Base-by-base conservation (phyloP, 1,284 basidiomycete genomes). In the Apiotrichum gracile region DNA sequence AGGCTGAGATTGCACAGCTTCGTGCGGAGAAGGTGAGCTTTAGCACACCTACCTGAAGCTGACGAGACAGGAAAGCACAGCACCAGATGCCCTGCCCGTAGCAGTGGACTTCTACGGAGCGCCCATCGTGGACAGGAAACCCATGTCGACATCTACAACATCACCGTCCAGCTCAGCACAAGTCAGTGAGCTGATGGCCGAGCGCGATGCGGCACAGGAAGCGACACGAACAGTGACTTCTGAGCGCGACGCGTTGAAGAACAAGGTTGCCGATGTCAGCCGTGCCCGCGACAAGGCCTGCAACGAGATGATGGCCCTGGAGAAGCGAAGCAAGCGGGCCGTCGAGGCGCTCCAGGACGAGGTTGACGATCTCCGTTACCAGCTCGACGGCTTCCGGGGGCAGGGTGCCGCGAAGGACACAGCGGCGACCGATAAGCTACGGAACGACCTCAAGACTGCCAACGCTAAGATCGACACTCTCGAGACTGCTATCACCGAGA, bases 301-400 rank as follows among this genome's bases (percentile, higher is more conserved):
- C 34, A 77, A 77, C 59, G 68, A 70, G 52, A 69, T 69, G 46
- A 62, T 75, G 44, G 70, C 72, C 0, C 29, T 66, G 1, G 69
- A 75, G 57, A 59, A 66, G n/a, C 51, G 61, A 1, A 49, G 61
- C 5, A 62, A 61, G 25, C 63, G 64, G 27, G 65, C 66, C 22
- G 57, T 68, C 12, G 68, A 70, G 17, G 65, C 56, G 1, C 45
- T 75, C 25, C 54, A 67, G 52, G 56, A 53, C 33, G 59, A 65
- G n/a, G 50, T 73, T 33, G 69, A 73, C 16, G 73, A 75, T 39
- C 55, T 64, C 7, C 63, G 60, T 26, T 68, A 63, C 31, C 72
- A 76, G 56, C 49, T 75, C n/a, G 66, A 72, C 9, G 65, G 57
- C 19, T 55, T 63, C 4, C 26, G 42, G 45, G 67, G 59, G 19